Evolutionary conservation across 2,329 filamentous ascomycete genomes (phyloP).

Genomic region (Fusarium bulbicola): DNA sequence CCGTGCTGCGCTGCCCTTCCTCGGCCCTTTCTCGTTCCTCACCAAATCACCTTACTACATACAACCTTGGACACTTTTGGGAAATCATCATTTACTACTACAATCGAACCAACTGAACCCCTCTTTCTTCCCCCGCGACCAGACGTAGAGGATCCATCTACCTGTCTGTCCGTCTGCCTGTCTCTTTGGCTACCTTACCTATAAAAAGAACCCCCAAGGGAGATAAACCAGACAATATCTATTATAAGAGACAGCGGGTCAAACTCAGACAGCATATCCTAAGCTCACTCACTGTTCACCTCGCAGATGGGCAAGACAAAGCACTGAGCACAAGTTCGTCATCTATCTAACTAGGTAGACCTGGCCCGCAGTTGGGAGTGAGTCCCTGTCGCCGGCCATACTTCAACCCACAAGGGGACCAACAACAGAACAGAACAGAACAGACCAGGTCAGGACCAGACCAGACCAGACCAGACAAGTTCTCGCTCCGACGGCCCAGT

Average conservation of each 20-base stretch:
- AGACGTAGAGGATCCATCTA: background rate
- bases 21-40: conserved; percentile 37
- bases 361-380: background rate
- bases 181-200: background rate
- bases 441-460: too few relatives aligned
- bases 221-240: background rate
- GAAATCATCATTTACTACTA: background rate
- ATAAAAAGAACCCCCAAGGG: conserved; percentile 3
- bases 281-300: background rate
- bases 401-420: background rate
- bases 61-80: conserved; percentile 18
- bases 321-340: conserved; percentile 33
- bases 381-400: conserved; percentile 18
- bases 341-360: background rate
- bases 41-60: conserved; percentile 16
- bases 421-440: background rate
- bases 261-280: conserved; percentile 9
- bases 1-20: conserved; percentile 34
- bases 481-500: conserved; percentile 36
- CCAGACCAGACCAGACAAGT: conserved; percentile 7
- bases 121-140: conserved; percentile 1
- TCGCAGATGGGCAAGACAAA: conserved; percentile 30
- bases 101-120: background rate
- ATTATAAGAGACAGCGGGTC: conserved; percentile 20
- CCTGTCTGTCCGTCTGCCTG: background rate